A percentile compares a stretch with the other conserved stretches of the same genome.
Conservation (phyloP, 139 green algal species). For the Spirogloea muscicola region DNA sequence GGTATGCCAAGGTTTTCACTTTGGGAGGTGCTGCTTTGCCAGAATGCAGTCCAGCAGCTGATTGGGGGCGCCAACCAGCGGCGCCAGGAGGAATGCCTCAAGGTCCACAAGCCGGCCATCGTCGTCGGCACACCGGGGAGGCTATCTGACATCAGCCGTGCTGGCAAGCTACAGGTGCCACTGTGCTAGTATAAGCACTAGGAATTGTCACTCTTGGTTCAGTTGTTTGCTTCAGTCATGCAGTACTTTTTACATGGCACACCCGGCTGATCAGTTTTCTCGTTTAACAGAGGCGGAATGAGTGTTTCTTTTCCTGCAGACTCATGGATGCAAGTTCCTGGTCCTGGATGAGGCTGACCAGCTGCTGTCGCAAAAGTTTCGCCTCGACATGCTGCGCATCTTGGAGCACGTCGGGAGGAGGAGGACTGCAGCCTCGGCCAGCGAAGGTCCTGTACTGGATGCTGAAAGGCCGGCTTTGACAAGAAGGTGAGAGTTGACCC, state of each 20-base stretch:
- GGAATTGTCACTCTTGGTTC: too few relatives aligned
- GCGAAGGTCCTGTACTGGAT: too few relatives aligned
- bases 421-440: too few relatives aligned
- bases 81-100: slow-evolving; percentile 69
- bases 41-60: slow-evolving; percentile 78
- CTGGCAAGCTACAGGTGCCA: slow-evolving; percentile 33
- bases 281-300: neutral
- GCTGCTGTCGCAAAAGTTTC: slow-evolving; percentile 77
- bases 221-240: too few relatives aligned
- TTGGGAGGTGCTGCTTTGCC: too few relatives aligned
- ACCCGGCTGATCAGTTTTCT: neutral
- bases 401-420: slow-evolving; percentile 64
- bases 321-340: slow-evolving; percentile 56
- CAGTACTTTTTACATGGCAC: too few relatives aligned
- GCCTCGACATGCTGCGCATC: slow-evolving; percentile 74
- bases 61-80: slow-evolving; percentile 87
- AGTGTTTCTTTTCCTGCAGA: too few relatives aligned
- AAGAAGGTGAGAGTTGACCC: too few relatives aligned
- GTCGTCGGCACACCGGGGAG: slow-evolving; percentile 93
- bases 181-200: too few relatives aligned
- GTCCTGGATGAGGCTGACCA: slow-evolving; percentile 80
- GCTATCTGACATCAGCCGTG: slow-evolving; percentile 72
- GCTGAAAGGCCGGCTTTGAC: too few relatives aligned
- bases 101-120: slow-evolving; percentile 72
- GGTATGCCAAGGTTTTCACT: too few relatives aligned